Evolutionary conservation across 768 basidiomycete genomes (phyloP).

Genomic region (Phallus indusiatus): DNA sequence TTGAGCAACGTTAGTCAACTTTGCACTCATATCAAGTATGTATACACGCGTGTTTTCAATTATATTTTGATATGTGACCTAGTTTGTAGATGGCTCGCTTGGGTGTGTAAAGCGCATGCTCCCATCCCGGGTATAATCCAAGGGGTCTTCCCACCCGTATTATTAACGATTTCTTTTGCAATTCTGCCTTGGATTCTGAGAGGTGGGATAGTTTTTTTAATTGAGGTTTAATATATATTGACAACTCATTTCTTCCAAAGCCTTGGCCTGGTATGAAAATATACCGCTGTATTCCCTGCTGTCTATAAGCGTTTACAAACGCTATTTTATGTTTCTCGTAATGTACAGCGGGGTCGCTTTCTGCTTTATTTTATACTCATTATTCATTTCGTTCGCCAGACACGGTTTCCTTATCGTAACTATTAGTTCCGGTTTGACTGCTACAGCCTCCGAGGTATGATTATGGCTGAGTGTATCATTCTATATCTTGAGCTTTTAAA

Average conservation of each 20-base stretch:
- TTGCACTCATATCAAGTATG: slow-evolving; percentile 36
- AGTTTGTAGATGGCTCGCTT: slow-evolving; percentile 41
- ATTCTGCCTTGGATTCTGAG: slow-evolving; percentile 49
- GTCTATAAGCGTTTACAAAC: slow-evolving; percentile 60
- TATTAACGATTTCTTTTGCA: slow-evolving; percentile 54
- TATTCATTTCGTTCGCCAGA: slow-evolving; percentile 28
- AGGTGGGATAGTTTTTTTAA: slow-evolving; percentile 25
- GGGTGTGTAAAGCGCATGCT: slow-evolving; percentile 30
- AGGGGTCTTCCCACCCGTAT: slow-evolving; percentile 56
- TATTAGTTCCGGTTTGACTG: slow-evolving; percentile 49
- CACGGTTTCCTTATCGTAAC: slow-evolving; percentile 71
- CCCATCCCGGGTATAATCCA: slow-evolving; percentile 43
- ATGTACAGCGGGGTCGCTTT: slow-evolving; percentile 23
- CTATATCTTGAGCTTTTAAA: neutral
- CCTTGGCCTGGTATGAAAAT: slow-evolving; percentile 58
- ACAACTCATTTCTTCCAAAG: too few species aligned
- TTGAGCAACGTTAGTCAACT: slow-evolving; percentile 51
- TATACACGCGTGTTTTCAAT: slow-evolving; percentile 2
- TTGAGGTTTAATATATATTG: neutral
- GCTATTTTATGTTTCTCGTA: slow-evolving; percentile 61
- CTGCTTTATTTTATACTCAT: neutral
- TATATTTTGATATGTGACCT: neutral
- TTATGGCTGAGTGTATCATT: slow-evolving; percentile 11
- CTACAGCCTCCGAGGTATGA: slow-evolving; percentile 21
- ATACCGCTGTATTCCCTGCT: slow-evolving; percentile 59